phyloP scores from a whole-genome alignment of 2,329 filamentous ascomycete species.

The Blastomyces parvus region DNA sequence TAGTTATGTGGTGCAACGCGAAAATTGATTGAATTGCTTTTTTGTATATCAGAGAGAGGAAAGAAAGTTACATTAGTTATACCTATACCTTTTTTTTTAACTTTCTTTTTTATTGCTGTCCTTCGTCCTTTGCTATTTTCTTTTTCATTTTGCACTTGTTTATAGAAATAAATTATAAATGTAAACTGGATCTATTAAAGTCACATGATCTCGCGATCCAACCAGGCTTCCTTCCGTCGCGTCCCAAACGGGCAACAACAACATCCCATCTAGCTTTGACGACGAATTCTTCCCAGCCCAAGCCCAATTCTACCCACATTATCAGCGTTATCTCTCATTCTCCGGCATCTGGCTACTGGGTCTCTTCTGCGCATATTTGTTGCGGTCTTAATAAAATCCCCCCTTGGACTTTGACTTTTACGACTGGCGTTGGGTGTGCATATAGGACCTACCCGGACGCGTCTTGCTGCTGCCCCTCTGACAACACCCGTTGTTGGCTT shows the following conservation, averaged over 20 bases:
- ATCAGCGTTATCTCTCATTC: neutral
- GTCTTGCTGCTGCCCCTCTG: neutral
- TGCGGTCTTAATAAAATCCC: neutral
- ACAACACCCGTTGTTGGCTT: neutral
- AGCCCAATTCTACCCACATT: neutral
- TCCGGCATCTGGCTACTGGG: neutral
- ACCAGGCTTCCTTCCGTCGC: neutral
- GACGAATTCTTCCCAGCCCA: neutral
- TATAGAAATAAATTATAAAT: neutral
- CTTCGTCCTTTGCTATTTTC: neutral
- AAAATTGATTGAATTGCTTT: neutral
- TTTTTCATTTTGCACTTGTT: neutral
- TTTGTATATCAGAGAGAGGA: neutral
- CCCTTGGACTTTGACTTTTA: neutral
- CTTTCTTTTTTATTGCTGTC: no score
- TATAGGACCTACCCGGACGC: neutral
- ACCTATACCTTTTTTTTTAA: neutral
- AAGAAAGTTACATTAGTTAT: neutral
- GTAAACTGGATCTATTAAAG: no score
- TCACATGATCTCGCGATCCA: slow-evolving; percentile 9
- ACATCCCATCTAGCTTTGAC: neutral
- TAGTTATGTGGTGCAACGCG: neutral
- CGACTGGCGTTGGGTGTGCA: neutral
- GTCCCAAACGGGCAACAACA: slow-evolving; percentile 1
- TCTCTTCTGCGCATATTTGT: neutral